Base-by-base conservation (phyloP, 164 flowering plant species). In the Piper betle region DNA sequence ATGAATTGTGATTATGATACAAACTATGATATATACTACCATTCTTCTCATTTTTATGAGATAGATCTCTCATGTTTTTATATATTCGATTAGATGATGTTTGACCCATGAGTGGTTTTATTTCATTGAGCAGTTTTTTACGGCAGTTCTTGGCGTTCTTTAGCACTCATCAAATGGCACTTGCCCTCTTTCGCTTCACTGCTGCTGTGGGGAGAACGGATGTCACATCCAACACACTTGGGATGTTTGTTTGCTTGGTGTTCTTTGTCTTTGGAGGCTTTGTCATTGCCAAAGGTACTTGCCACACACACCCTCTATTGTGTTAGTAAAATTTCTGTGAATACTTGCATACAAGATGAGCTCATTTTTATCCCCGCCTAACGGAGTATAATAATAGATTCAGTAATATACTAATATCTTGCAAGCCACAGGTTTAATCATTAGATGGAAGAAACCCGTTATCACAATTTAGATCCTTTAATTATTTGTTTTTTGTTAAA, bases 201-300 rank as follows among this genome's bases (percentile, higher is more conserved):
- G 82, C 80, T 6, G 82, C 33, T 25, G 64, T 67, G 52, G 83
- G 82, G 60, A 76, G 86, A 63, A 73, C 78, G 61, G 50, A 53
- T 60, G 80, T 73, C 59, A 78, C 80, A 43, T 79, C 86, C 9
- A 72, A 74, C 62, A 70, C 82, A 3, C 68, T 79, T 9, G 82
- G 83, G 37, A 77, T 81, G 40, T 79, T 80, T 58, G 63, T 77
- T 53, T 63, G 82, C 70, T 66, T 84, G 7, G 1, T 79, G 61
- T 75, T 82, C 39, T 84, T 84, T 69, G 73, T 79, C 18, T 78
- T 84, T 25, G 86, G 89, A 65, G 89, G 89, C 37, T 84, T 79
- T 57, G 76, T 84, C 16, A 64, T 84, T 39, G 68, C 84, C 53
- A 84, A 78, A 79, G 77, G 89, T 10, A 6, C 11, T 10, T 42